Evolutionary conservation across 78 protist species (phyloP), one percentile per base, ranked within the genome.

Genomic region (Dictyostelium brefeldianum): DNA sequence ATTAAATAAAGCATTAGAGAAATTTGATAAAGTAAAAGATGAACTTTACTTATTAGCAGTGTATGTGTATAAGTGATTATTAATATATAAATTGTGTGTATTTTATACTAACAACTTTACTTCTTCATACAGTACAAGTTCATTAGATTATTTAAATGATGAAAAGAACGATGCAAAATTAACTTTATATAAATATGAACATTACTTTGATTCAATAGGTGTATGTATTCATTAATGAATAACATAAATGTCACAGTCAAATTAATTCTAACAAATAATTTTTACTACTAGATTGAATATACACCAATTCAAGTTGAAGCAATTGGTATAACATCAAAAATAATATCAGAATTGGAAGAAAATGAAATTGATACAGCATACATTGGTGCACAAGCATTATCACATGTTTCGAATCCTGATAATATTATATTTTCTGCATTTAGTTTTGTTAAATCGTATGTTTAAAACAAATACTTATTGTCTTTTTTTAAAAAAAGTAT

Each of bases 111-210:
- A 70, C 10, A 27, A 9, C 1, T 73, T 27, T 73, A 50, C 15
- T 12, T 11, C 9, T 22, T 22, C 9, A 43, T 31, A 36, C 0
- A 85, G 92, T 5, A 87, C 92, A 57, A 57, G 78, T 46, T 87
- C 92, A 36, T 64, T 87, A 18, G 92, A 87, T 64, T 87, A 64
- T 77, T 31, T 87, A 29, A 87, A 87, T 87, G 92, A 87, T 64
- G 92, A 87, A 77, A 87, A 87, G 41, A 87, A 87, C 12, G 71
- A 77, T 50, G 92, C 92, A 77, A 87, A 87, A 27, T 20, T 87
- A 36, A 8, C 92, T 17, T n/a, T 87, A 9, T 87, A 57, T 48
- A 87, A 87, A 50, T 87, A 47, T 87, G 83, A 87, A 87, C 65
- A 77, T 46, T 87, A 87, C 51, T 64, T 87, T 17, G 92, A 87